A percentile compares a stretch with the other conserved stretches of the same genome.
These are phyloP conservation scores for Pseudohalonectria lignicola DNA, from an alignment of 2,329 filamentous ascomycete genomes.

Conservation along the genomic window DNA sequence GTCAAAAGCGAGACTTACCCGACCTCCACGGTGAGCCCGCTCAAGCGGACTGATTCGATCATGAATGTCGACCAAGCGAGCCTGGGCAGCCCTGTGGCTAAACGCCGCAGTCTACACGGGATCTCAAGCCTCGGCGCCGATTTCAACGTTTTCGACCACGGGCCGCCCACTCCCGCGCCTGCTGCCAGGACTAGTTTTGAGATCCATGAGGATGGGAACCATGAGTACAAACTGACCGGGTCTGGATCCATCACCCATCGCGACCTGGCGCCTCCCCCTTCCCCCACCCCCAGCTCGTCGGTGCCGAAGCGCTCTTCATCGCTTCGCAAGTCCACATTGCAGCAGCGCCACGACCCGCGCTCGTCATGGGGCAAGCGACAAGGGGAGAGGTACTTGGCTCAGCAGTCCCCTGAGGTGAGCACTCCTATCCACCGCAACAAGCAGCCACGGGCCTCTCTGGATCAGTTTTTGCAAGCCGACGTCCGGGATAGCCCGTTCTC, in stretches of 20 bases:
- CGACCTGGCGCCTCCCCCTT: slow-evolving; percentile 24
- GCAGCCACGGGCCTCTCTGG: slow-evolving; percentile 62
- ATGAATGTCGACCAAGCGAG: slow-evolving; percentile 83
- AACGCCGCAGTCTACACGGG: slow-evolving; percentile 79
- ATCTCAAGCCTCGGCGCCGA: slow-evolving; percentile 50
- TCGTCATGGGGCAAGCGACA: slow-evolving; percentile 50
- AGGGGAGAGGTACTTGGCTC: slow-evolving; percentile 43
- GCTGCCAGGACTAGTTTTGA: slow-evolving; percentile 33
- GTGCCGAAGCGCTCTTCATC: slow-evolving; percentile 64
- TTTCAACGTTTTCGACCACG: slow-evolving; percentile 68
- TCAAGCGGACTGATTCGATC: slow-evolving; percentile 84
- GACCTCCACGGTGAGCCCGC: slow-evolving; percentile 60
- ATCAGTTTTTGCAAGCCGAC: slow-evolving; percentile 60
- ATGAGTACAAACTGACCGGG: slow-evolving; percentile 43
- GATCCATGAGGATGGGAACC: slow-evolving; percentile 25
- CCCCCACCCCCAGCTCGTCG: slow-evolving; percentile 34
- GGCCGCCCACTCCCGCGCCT: slow-evolving; percentile 21
- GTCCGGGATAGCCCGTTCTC: slow-evolving; percentile 55
- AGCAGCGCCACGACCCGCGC: slow-evolving; percentile 67
- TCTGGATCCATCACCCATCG: slow-evolving; percentile 17
- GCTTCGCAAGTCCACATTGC: slow-evolving; percentile 74
- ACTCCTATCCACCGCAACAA: slow-evolving; percentile 49
- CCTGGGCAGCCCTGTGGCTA: slow-evolving; percentile 80
- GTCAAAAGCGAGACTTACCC: slow-evolving; percentile 30
- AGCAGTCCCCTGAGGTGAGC: slow-evolving; percentile 39